phyloP scores from a whole-genome alignment of 257 asterid species.

The Orobanche coerulescens region DNA sequence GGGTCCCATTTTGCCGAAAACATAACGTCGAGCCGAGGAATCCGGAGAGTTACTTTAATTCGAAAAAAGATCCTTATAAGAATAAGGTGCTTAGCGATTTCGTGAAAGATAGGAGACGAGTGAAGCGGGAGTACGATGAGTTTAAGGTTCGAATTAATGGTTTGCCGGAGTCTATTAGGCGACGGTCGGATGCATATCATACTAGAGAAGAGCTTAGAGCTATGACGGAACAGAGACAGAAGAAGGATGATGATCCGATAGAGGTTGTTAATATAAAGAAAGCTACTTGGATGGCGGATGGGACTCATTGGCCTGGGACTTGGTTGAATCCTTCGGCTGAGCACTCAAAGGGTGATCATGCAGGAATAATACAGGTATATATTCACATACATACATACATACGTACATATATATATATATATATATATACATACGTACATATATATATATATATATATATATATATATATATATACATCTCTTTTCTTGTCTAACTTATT shows the following conservation, averaged over 20 bases:
- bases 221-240: constrained; percentile 55
- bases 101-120: constrained; percentile 64
- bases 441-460: neutral
- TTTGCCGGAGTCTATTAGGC: constrained; percentile 59
- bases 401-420: too few relatives aligned
- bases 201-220: constrained; percentile 66
- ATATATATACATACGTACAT: neutral
- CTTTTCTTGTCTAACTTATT: neutral
- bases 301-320: constrained; percentile 84
- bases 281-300: constrained; percentile 87
- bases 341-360: constrained; percentile 68
- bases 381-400: neutral
- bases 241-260: constrained; percentile 45
- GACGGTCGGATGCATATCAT: constrained; percentile 65
- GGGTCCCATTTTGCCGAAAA: constrained; percentile 77
- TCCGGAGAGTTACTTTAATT: constrained; percentile 53
- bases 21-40: constrained; percentile 66
- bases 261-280: constrained; percentile 48
- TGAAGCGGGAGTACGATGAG: constrained; percentile 72
- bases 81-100: constrained; percentile 56
- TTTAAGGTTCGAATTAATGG: constrained; percentile 66
- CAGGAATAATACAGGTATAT: constrained; percentile 62
- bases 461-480: neutral
- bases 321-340: constrained; percentile 49
- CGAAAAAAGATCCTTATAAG: constrained; percentile 70